Evolutionary conservation across 2,329 filamentous ascomycete genomes (phyloP), one percentile per base, ranked within the genome.

Genomic region (Hysterium pulicare): DNA sequence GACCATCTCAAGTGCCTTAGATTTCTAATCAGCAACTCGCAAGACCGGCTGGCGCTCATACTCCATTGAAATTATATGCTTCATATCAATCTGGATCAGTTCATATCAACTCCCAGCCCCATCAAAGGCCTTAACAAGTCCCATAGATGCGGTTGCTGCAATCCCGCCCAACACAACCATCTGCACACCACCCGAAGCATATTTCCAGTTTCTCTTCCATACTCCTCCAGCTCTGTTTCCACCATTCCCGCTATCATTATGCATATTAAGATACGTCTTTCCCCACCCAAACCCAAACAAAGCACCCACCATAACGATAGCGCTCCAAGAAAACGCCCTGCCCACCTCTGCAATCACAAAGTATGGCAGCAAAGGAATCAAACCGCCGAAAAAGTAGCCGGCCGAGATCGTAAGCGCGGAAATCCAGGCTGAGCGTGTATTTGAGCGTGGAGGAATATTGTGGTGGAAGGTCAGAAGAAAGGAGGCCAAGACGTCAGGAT

Each of bases 121-220:
- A 22, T 54, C 78, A 46, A 84, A 68, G n/a, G 72, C 60, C 46
- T 76, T 72, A 21, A 85, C 81, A 44, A 85, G 76, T 3, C 67
- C 74, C 62, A 86, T 84, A 17, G 82, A 82, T 7, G 82, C 81
- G 1, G 78, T 82, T 1, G 83, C 83, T 4, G 83, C 83, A 42
- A 84, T 49, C 11, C 81, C 77, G 22, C 83, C 83, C 33, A 86
- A 77, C 16, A 83, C 55, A 33, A 84, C 66, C 61, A 84, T 87
- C 66, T 86, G 79, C 21, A 81, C 38, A 0, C 81, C 82, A 5
- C 82, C 82, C 65, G 73, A 76, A 11, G 80, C 53, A 8, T 78
- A 80, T 1, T 77, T 74, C 26, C 51, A 77, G 69, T 50, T 76
- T 80, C 4, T 67, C 64, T 33, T 13, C n/a, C 19, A n/a, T 40